Evolutionary conservation across 768 basidiomycete genomes (phyloP), one percentile per base, ranked within the genome.

Genomic region (Phlebiopsis gigantea): DNA sequence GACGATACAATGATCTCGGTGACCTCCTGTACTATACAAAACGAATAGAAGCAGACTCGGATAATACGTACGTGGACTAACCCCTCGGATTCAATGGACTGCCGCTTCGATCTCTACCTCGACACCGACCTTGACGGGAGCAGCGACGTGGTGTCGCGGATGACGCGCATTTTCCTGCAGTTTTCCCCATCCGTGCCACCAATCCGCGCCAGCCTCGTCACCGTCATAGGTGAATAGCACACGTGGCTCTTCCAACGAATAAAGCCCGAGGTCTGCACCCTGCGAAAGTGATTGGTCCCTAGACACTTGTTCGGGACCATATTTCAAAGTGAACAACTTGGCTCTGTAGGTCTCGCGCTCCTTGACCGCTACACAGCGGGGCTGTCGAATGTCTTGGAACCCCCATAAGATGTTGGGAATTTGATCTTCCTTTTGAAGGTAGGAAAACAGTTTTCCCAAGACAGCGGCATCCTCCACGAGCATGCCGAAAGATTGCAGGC

Each of bases 381-480:
- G 46, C 43, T 72, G 68, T 12, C 73, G 71, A 21, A 73, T 53
- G 41, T 71, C 68, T 52, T 72, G 69, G 56, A 68, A 73, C 1
- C 71, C 73, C 46, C 68, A 66, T 2, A 73, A 62, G 46, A 73
- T 65, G 47, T 61, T 63, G 5, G 46, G 52, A 54, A 74, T 69
- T 53, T 73, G 72, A 24, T 66, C 67, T 22, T 59, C 51, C 6
- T 45, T 42, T 43, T 59, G 59, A 17, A 74, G 62, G 55, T 71
- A 72, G 4, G 71, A 68, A 65, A 76, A 75, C 25, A 76, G 62
- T 57, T 70, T 72, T 29, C 68, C 73, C 9, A 76, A 64, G 2
- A 75, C 71, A 8, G 72, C 72, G 4, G 72, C 72, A 55, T 76
- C 75, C 49, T 76, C 75, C 26, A 74, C 55, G 7, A 67, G 70